Evolutionary conservation across 192 early-diverging fungal genomes (phyloP).

Genomic region (Coemansia sp.): DNA sequence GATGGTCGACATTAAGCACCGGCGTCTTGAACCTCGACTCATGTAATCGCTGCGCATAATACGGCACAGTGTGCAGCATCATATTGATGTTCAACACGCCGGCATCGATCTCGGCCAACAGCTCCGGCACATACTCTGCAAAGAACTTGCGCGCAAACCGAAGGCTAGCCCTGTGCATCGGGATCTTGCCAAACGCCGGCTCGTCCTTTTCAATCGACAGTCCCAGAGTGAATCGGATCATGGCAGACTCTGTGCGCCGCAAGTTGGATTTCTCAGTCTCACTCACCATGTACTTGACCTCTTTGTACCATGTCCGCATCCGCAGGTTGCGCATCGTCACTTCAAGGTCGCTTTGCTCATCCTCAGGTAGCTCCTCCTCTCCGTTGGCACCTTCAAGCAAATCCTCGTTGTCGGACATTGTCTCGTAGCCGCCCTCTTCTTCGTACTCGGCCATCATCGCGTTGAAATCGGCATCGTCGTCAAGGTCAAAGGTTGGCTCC

Average conservation of each 20-base stretch:
- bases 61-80: conserved; percentile 26
- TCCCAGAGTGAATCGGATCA: conserved; percentile 2
- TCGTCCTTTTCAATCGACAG: neutral
- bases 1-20: conserved; percentile 33
- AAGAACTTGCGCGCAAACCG: conserved; percentile 27
- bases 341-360: neutral
- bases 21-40: conserved; percentile 32
- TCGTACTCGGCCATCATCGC: neutral
- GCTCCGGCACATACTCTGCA: conserved; percentile 29
- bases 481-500: neutral
- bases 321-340: conserved; percentile 7
- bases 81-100: neutral
- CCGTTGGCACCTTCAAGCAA: neutral
- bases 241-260: neutral
- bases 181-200: neutral
- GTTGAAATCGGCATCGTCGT: neutral
- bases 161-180: neutral
- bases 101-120: conserved; percentile 21
- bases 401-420: neutral
- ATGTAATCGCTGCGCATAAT: conserved; percentile 38
- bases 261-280: neutral
- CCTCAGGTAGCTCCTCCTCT: neutral
- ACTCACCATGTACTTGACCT: neutral
- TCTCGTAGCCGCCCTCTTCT: neutral
- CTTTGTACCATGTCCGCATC: neutral